Base-by-base conservation (phyloP, 192 early-diverging fungal species). In the Mortierella alpina region DNA sequence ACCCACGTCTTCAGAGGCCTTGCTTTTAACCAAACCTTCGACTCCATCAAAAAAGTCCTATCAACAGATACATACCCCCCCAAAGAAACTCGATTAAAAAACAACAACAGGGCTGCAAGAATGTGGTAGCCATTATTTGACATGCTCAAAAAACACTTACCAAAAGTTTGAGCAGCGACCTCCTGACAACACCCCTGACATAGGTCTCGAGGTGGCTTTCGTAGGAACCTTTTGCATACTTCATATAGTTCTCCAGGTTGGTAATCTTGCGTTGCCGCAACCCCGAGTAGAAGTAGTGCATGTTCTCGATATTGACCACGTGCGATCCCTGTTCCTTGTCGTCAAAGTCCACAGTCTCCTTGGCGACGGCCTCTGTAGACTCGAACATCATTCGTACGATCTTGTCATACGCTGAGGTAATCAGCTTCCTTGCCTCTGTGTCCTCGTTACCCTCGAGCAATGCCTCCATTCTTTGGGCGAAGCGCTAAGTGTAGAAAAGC, bases 1-100 rank as follows among this genome's bases (percentile, higher is more conserved):
- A 22, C 86, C 83, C 20, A 97, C 90, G 83, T 96, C 94, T 50
- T 94, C 93, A 23, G 90, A 82, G 7, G 92, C 91, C 47, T 82
- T 89, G 64, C 84, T 89, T 77, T 92, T 93, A 47, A 97, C 82
- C 51, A 97, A 84, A 20, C 84, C 90, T 47, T 99, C 98, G 14
- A 99, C 93, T 5, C 95, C 95, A 61, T 98, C 97, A 74, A 99
- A 99, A 82, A 99, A 99, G 83, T 95, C 96, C 92, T 94, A 80
- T 8, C 40, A 49, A 41, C 45, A 48, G 51, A 44, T 23, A 53
- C 9, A 42, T 5, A 44, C 13, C 18, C 4, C 11, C 18, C 4
- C 41, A 46, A 5, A 47, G 22, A 13, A 15, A 18, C 41, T 9
- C 20, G n/a, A 11, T 23, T 40, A 1, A 31, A 44, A 59, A 44